Conservation (phyloP, 1,284 basidiomycete species). For the Waitea zeae region DNA sequence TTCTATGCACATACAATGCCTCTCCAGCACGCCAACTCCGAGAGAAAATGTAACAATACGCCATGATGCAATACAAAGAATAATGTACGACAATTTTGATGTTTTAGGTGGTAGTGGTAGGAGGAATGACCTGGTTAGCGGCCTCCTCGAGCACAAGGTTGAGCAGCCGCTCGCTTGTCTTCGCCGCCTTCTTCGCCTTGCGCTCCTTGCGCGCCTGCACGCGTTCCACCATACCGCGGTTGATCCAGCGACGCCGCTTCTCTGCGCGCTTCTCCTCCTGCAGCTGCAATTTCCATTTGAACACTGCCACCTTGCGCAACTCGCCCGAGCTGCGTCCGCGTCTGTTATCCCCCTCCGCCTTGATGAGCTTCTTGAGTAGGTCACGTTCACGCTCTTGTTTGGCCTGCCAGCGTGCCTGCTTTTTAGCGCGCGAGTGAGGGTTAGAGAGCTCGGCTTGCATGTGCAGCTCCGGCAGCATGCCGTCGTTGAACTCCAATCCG, state of each 20-base stretch:
- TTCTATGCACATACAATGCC: no score
- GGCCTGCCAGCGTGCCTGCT: conserved; percentile 54
- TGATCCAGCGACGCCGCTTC: conserved; percentile 26
- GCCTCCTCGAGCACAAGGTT: conserved; percentile 39
- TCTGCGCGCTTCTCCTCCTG: conserved; percentile 38
- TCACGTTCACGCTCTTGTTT: conserved; percentile 26
- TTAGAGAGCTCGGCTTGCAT: conserved; percentile 55
- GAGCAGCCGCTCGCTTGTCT: conserved; percentile 40
- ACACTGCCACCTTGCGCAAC: conserved; percentile 52
- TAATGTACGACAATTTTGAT: no score
- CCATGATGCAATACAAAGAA: no score
- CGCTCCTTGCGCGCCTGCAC: conserved; percentile 22
- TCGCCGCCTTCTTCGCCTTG: conserved; percentile 41
- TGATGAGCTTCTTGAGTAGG: conserved; percentile 33
- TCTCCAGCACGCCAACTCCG: no score
- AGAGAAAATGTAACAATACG: no score
- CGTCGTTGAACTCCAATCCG: not conserved
- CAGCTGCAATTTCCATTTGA: conserved; percentile 48
- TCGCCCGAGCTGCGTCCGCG: conserved; percentile 34
- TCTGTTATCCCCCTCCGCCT: conserved; percentile 34
- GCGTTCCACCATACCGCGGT: conserved; percentile 17
- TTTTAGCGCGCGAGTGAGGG: conserved; percentile 65
- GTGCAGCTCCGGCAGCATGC: conserved; percentile 33
- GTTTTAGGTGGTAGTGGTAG: no score
- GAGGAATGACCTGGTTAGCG: conserved; percentile 58